These are phyloP conservation scores for Clathrus columnatus DNA, from an alignment of 768 basidiomycete species.

Conservation along the genomic window DNA sequence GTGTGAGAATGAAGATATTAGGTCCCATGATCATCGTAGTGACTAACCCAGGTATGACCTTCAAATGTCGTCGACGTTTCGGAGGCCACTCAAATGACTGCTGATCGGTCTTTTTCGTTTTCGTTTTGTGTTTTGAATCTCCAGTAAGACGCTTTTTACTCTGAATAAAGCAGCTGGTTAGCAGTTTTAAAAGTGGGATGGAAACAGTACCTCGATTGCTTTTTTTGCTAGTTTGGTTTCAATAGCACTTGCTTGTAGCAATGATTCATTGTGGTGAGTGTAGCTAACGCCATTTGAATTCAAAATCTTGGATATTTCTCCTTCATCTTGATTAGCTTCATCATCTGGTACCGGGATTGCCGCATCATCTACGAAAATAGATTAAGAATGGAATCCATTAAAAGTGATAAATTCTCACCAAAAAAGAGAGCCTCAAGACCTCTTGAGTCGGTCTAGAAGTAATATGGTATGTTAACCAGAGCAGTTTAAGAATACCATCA, in stretches of 20 bases:
- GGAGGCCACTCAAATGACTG: slow-evolving; percentile 57
- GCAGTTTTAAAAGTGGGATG: not conserved
- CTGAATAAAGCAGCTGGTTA: not conserved
- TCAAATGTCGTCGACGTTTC: slow-evolving; percentile 45
- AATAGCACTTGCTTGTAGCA: slow-evolving; percentile 58
- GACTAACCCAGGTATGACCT: slow-evolving; percentile 28
- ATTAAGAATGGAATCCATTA: slow-evolving; percentile 17
- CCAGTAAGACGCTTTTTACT: slow-evolving; percentile 19
- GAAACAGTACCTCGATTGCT: slow-evolving; percentile 36
- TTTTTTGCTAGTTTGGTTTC: slow-evolving; percentile 55
- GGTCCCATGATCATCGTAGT: not conserved
- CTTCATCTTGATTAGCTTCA: slow-evolving; percentile 29
- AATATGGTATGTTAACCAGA: not conserved
- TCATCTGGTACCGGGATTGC: too few species aligned
- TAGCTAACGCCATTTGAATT: slow-evolving; percentile 58
- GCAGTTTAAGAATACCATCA: slow-evolving; percentile 9
- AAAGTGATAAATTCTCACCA: slow-evolving; percentile 57
- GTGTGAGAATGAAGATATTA: not conserved
- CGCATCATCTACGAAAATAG: too few species aligned
- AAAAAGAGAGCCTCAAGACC: slow-evolving; percentile 62
- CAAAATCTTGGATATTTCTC: slow-evolving; percentile 46
- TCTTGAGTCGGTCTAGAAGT: slow-evolving; percentile 39
- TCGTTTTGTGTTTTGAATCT: slow-evolving; percentile 13
- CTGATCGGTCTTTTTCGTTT: slow-evolving; percentile 13
- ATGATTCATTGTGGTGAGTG: slow-evolving; percentile 65